These are phyloP conservation scores for Gracilaria gracilis DNA, from an alignment of 23 red algal species.

Conservation along the genomic window DNA sequence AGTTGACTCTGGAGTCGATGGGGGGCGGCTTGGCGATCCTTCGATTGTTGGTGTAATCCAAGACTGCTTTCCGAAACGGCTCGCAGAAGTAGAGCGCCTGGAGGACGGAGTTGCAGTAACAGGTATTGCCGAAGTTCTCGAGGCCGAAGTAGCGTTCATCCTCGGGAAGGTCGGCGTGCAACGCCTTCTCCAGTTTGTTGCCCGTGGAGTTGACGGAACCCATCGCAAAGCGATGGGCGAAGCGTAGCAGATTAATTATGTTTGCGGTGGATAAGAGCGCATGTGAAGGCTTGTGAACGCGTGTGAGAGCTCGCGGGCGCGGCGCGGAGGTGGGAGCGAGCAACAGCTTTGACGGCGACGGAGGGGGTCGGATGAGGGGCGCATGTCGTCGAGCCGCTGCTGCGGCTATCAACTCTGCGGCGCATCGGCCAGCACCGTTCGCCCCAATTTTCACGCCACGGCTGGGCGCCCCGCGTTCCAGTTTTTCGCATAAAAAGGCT, in stretches of 20 bases:
- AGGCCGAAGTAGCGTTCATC: conserved; percentile 94
- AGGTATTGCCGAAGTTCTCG: conserved; percentile 98
- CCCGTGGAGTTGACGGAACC: conserved; percentile 89
- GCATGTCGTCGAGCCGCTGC: conserved; percentile 19
- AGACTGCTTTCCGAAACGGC: conserved; percentile 85
- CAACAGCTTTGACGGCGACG: background rate
- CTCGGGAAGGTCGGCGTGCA: conserved; percentile 85
- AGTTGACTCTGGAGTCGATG: conserved; percentile 5
- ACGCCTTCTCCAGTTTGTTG: conserved; percentile 84
- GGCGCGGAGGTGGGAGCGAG: conserved; percentile 13
- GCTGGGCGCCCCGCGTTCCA: background rate
- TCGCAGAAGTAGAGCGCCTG: conserved; percentile 99
- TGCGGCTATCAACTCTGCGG: background rate
- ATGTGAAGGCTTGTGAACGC: background rate
- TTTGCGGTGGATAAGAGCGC: background rate
- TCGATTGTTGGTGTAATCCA: conserved; percentile 61
- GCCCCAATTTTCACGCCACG: background rate
- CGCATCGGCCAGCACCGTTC: background rate
- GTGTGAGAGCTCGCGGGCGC: background rate
- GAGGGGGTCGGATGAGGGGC: background rate
- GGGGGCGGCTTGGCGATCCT: conserved; percentile 33
- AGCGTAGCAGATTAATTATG: conserved; percentile 52
- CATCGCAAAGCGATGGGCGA: conserved; percentile 72
- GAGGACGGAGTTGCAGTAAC: conserved; percentile 94
- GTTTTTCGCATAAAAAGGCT: background rate